These are phyloP conservation scores for Nakazawaea sp. DNA, from an alignment of 805 yeast species.

Conservation along the genomic window DNA sequence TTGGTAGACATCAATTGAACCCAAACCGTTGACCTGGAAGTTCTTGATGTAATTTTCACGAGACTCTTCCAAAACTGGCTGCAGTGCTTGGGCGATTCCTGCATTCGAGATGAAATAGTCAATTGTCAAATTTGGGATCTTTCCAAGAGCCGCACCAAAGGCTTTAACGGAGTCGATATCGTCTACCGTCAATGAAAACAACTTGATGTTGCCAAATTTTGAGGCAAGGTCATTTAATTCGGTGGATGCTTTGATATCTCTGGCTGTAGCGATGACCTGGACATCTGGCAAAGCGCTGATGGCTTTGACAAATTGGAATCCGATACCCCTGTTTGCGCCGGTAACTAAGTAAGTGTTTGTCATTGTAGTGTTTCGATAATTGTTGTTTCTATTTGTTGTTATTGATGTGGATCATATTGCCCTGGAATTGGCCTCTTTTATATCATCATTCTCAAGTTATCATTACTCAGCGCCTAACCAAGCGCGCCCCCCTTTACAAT, in stretches of 20 bases:
- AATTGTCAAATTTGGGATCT: neutral
- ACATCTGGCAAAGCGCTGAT: slow-evolving; percentile 17
- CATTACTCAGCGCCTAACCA: no score
- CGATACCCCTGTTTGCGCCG: slow-evolving; percentile 40
- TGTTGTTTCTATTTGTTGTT: no score
- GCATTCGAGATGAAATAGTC: slow-evolving; percentile 1
- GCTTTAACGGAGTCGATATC: slow-evolving; percentile 11
- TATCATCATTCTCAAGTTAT: no score
- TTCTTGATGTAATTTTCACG: slow-evolving; percentile 9
- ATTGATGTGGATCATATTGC: no score
- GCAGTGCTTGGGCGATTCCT: neutral
- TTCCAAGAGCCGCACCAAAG: neutral
- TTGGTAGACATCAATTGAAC: slow-evolving; percentile 18
- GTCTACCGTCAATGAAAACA: neutral
- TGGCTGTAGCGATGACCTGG: slow-evolving; percentile 14
- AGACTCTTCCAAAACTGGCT: slow-evolving; percentile 17
- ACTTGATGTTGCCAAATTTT: neutral
- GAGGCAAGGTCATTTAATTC: neutral
- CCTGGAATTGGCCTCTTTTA: no score
- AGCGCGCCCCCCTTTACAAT: no score
- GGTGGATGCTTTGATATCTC: neutral
- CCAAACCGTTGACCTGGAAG: slow-evolving; percentile 18
- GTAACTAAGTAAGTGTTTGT: slow-evolving; percentile 29
- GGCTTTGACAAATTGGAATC: slow-evolving; percentile 24
- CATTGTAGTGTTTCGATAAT: no score